Evolutionary conservation across 176 grass and related monocot species (phyloP).

Genomic region (Oropetium thomaeum): DNA sequence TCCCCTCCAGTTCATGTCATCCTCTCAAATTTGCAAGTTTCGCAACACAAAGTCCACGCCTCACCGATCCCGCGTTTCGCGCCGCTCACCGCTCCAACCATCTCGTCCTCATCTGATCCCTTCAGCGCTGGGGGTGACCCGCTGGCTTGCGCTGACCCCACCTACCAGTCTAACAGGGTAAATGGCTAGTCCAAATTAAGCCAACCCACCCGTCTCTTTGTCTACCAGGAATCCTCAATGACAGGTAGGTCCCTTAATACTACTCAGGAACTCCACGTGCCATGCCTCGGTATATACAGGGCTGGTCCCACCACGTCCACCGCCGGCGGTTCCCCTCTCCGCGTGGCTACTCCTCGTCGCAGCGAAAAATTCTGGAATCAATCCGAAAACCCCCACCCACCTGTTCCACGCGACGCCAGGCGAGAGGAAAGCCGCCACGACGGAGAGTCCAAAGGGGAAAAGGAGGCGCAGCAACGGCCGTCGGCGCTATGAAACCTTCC

Average conservation of each 20-base stretch:
- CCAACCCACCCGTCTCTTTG: neutral
- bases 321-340: neutral
- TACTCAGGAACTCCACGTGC: neutral
- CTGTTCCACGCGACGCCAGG: neutral
- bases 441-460: neutral
- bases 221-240: neutral
- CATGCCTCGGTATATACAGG: neutral
- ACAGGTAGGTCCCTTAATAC: neutral
- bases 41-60: no score
- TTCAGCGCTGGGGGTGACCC: neutral
- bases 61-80: neutral
- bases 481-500: constrained; percentile 49
- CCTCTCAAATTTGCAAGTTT: no score
- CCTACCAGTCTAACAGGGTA: neutral
- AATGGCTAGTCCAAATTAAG: neutral
- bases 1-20: no score
- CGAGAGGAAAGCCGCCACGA: neutral
- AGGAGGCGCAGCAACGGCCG: neutral
- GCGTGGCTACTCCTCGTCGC: neutral
- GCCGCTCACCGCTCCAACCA: neutral
- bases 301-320: neutral
- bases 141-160: neutral
- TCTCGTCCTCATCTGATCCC: neutral
- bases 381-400: neutral
- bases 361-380: neutral